Base-by-base conservation (phyloP, 345 rosid genomes). In the Heritiera fomes region DNA sequence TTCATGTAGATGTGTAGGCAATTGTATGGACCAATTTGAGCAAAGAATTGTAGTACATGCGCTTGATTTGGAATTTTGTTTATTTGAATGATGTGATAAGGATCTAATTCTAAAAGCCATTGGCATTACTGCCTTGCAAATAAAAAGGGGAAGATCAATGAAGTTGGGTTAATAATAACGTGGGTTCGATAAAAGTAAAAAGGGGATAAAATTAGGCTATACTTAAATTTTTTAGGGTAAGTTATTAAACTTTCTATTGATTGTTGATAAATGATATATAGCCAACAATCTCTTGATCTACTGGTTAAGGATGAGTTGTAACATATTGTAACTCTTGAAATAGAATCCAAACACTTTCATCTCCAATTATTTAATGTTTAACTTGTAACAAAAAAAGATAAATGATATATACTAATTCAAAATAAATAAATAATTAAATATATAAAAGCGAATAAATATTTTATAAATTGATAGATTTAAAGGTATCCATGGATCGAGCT, bases 1-100 rank as follows among this genome's bases (percentile, higher is more conserved):
- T 52, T 71, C 60, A 52, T 52, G 30, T 52, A 71, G 75, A 15
- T 52, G 20, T 70, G 41, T 28, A 28, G 43, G 40, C 72, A 68
- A 43, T 47, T 45, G 34, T 68, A 20, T 68, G 73, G 73, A 20
- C 73, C 38, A 11, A 68, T 10, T 68, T 68, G 34, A 68, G 45
- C 73, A 2, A 45, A 20, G 34, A n/a, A 11, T 45, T 68, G 45
- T 9, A 34, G 52, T 6, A 43, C 14, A 68, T 34, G 38, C 41
- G 2, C 10, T 68, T 45, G 17, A 45, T 45, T n/a, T 43, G 71
- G 71, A 45, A 45, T 20, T n/a, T n/a, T 45, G 49, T 43, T 45
- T 45, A 23, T 46, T 46, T 23, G 10, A 11, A 5, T 45, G 73
- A 20, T 45, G 38, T 46, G 73, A 70, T 70, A 47, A 47, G 56